Evolutionary conservation across 768 basidiomycete genomes (phyloP), one percentile per base, ranked within the genome.

Genomic region (Mycena epipterygia): DNA sequence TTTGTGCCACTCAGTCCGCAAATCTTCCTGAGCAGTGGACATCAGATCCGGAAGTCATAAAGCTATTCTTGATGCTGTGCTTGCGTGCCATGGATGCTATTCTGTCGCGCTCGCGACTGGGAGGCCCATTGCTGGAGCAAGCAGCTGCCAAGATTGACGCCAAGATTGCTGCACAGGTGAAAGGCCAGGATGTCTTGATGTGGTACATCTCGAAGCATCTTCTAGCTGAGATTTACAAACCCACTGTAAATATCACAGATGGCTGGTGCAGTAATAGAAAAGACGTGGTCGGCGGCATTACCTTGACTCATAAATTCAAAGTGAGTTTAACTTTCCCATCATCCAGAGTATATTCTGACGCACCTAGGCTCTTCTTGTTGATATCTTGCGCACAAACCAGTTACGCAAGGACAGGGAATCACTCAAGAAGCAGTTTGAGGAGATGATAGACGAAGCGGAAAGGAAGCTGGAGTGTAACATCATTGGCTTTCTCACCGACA

Each of bases 1-100:
- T 73, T 25, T 64, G 64, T 7, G 68, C 72, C 19, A 72, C 67
- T 7, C 60, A 68, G 55, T 68, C 71, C 19, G 66, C 66, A 35
- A 63, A 68, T 68, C 67, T 68, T 1, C 67, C 67, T 7, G 67
- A 68, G 52, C 51, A 53, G 23, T 57, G 66, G 66, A 64, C 68
- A 19, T 48, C 33, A 23, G 59, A 66, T 62, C 46, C 51, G 8
- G 70, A 71, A 57, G 65, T 68, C 4, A 58, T 64, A 37, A 74
- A 71, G 51, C 61, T 74, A 21, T 71, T 74, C 62, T 25, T 74
- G 60, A 71, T 74, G 70, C 5, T 74, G 19, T 57, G 65, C 27
- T 62, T 48, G 35, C 42, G 46, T 13, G 72, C 72, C 0, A 44
- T 52, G 46, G 53, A 70, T 30, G 68, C 39, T 2, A 68, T 72